These are phyloP conservation scores for Plasmodium fragile DNA, from an alignment of 169 alveolate genomes.

Conservation along the genomic window DNA sequence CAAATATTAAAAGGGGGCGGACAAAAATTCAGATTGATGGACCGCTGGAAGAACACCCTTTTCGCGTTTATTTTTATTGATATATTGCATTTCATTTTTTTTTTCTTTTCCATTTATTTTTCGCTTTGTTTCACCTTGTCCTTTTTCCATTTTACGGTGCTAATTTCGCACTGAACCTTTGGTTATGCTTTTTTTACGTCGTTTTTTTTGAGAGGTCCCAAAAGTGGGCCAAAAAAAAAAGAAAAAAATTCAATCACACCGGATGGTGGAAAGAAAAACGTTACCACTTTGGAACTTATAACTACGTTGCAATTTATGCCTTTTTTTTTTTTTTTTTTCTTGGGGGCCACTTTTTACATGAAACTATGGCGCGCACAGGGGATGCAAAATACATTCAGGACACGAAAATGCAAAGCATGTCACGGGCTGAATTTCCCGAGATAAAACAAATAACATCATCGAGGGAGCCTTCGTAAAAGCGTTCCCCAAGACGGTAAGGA, in stretches of 20 bases:
- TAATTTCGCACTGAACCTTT: not conserved
- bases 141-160: not conserved
- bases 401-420: not conserved
- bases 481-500: not conserved
- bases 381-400: not conserved
- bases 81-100: not conserved
- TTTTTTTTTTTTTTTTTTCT: too few relatives aligned
- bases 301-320: not conserved
- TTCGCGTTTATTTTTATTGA: not conserved
- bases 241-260: not conserved
- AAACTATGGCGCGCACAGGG: not conserved
- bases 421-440: not conserved
- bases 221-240: not conserved
- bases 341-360: not conserved
- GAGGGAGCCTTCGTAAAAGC: not conserved
- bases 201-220: not conserved
- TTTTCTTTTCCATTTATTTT: not conserved
- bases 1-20: not conserved
- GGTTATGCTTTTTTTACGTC: not conserved
- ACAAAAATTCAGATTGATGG: not conserved
- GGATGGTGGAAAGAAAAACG: not conserved
- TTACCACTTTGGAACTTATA: not conserved
- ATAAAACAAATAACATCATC: not conserved
- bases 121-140: not conserved
- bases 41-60: not conserved